Base-by-base conservation (phyloP, 148 eudicot species). In the Diospyros lotus region DNA sequence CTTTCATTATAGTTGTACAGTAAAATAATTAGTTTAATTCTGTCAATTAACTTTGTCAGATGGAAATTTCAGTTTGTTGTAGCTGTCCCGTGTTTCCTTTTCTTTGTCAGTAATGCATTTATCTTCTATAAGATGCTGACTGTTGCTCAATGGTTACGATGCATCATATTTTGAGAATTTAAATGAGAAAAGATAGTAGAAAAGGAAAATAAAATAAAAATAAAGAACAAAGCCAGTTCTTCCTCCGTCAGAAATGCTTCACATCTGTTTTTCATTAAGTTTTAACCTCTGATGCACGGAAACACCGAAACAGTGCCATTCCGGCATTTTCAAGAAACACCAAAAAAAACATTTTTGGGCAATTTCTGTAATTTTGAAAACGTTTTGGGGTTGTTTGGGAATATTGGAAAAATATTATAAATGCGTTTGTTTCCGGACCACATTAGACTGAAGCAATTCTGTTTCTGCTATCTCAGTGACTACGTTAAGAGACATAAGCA, bases 1-100 rank as follows among this genome's bases (percentile, higher is more conserved):
- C 74, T 78, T 69, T 73, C 63, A 4, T 50, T 73, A 2, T 62
- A 41, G 8, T 78, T 74, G 68, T 38, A 71, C 77, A 68, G 68
- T 42, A 45, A 42, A 65, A 69, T 52, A 72, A 55, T n/a, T 18
- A 42, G 45, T 53, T 63, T 43, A 17, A 51, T 67, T 48, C 28
- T 52, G 59, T 54, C 28, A 75, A 9, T 65, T 74, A 73, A 17
- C 51, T 54, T 51, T 4, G 6, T 44, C 45, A 6, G 53, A 38
- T 55, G 7, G 13, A 54, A 1, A 40, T 55, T 46, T 9, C 28
- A 2, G 15, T 39, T 18, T 4, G 3, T 40, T 55, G 59, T 5
- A 68, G 44, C 42, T 53, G 42, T 70, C 39, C 12, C 28, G 54
- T 39, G 62, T 12, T 54, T 48, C n/a, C 38, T 41, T 69, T 46